Evolutionary conservation across 306 rosid species (phyloP).

Genomic region (Rosa persica): DNA sequence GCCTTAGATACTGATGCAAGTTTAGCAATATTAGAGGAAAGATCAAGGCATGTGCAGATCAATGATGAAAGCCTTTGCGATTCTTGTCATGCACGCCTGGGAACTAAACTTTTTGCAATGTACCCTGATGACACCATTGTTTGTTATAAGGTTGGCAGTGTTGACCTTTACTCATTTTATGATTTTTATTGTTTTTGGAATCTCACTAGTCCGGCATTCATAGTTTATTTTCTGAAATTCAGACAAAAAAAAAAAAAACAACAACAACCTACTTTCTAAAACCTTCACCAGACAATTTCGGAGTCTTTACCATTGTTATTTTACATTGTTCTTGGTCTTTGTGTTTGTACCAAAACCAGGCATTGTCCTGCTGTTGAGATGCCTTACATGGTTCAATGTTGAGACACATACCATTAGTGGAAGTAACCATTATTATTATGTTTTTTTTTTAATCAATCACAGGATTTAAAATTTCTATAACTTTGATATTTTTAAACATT

Average conservation of each 20-base stretch:
- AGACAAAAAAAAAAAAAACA: not conserved
- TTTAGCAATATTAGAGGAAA: constrained; percentile 91
- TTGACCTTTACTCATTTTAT: constrained; percentile 8
- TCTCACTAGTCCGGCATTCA: not conserved
- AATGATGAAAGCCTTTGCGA: constrained; percentile 95
- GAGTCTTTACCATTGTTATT: not conserved
- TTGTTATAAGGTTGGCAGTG: constrained; percentile 84
- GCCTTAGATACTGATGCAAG: constrained; percentile 91
- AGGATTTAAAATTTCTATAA: not conserved
- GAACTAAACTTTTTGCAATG: constrained; percentile 97
- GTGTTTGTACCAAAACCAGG: not conserved
- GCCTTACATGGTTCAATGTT: not conserved
- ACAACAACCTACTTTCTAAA: not conserved
- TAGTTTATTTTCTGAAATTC: not conserved
- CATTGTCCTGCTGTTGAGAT: not conserved
- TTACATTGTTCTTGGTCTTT: not conserved
- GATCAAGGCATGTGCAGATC: constrained; percentile 90
- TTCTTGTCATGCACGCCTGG: constrained; percentile 95
- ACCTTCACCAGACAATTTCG: not conserved
- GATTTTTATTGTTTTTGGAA: not conserved
- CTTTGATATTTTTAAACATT: not conserved
- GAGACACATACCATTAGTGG: not conserved
- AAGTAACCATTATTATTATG: not conserved
- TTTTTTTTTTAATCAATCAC: not conserved
- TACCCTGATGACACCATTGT: constrained; percentile 92